phyloP scores from a whole-genome alignment of 352 stramenopile genomes.

The Pythium angustatum region DNA sequence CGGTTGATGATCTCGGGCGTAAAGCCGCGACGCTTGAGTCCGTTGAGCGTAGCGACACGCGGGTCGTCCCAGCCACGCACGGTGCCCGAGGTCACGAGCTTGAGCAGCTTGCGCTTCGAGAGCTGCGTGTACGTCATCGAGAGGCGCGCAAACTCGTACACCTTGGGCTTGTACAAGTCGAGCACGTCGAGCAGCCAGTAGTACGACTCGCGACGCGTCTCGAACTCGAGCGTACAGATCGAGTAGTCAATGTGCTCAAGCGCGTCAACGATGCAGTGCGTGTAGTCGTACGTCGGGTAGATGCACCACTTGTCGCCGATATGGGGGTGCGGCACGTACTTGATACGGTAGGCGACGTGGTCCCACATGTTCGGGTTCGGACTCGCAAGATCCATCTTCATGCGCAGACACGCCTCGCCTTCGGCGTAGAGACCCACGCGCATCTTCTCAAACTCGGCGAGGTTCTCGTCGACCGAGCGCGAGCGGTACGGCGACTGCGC shows the following conservation, averaged over 20 bases:
- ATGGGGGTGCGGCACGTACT: conserved; percentile 97
- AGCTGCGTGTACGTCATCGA: conserved; percentile 99
- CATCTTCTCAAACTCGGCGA: conserved; percentile 98
- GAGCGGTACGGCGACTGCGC: conserved; percentile 91
- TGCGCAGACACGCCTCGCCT: conserved; percentile 91
- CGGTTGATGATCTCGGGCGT: conserved; percentile 84
- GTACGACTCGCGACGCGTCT: conserved; percentile 98
- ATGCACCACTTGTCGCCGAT: conserved; percentile 98
- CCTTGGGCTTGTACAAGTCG: conserved; percentile 97
- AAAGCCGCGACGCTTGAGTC: conserved; percentile 85
- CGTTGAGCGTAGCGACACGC: conserved; percentile 97
- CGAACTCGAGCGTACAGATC: conserved; percentile 99
- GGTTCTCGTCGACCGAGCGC: conserved; percentile 93
- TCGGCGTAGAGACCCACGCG: conserved; percentile 87
- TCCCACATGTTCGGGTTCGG: conserved; percentile 99
- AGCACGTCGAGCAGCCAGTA: conserved; percentile 98
- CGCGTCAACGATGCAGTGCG: conserved; percentile 97
- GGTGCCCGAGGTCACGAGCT: conserved; percentile 94
- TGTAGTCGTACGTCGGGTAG: conserved; percentile 99
- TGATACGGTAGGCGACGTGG: conserved; percentile 98
- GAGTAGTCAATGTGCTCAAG: conserved; percentile 99
- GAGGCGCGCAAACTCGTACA: conserved; percentile 96
- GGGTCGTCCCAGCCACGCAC: conserved; percentile 95
- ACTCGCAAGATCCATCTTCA: conserved; percentile 98
- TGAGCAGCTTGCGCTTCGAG: conserved; percentile 98